Evolutionary conservation across 345 rosid species (phyloP), one percentile per base, ranked within the genome.

Genomic region (Mercurialis annua): DNA sequence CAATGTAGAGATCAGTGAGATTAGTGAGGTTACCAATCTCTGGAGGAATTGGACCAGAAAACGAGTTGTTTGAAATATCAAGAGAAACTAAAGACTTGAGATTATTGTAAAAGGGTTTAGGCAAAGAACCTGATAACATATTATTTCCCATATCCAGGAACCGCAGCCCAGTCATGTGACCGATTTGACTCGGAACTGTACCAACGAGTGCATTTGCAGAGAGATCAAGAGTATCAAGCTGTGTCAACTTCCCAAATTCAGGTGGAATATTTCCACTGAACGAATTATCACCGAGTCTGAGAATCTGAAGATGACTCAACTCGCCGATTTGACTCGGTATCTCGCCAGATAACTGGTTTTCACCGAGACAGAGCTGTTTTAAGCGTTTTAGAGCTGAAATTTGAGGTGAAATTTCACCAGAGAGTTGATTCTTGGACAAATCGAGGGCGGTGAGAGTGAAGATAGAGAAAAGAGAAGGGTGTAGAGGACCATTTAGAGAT

Each of bases 31-130:
- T 77, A 17, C 93, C 92, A 6, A 89, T 77, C 66, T 84, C 88
- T 0, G 81, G 76, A 5, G 93, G 92, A 64, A 91, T 75, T 10
- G 56, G 12, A 1, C 96, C 96, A 5, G 83, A 71, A 42, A 94
- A 77, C 0, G 92, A 81, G 72, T 94, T 94, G 80, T 85, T 89
- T 34, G 97, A 84, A 20, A 91, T 15, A 38, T 91, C 99, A 1
- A 94, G 73, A 10, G 91, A 86, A 26, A 78, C 65, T 11, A 94
- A 57, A 5, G 81, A 71, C 3, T 54, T 65, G 42, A 93, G 84
- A 34, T 77, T 80, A 31, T 65, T 65, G 66, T 86, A 80, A 30
- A 93, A 51, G 0, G 72, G 56, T 4, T 42, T 48, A 42, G 90
- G 92, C 36, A 90, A 64, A 5, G 90, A 69, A 62, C 95, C 94